Base-by-base conservation (phyloP, 2,329 filamentous ascomycete species). In the Apiospora marii region DNA sequence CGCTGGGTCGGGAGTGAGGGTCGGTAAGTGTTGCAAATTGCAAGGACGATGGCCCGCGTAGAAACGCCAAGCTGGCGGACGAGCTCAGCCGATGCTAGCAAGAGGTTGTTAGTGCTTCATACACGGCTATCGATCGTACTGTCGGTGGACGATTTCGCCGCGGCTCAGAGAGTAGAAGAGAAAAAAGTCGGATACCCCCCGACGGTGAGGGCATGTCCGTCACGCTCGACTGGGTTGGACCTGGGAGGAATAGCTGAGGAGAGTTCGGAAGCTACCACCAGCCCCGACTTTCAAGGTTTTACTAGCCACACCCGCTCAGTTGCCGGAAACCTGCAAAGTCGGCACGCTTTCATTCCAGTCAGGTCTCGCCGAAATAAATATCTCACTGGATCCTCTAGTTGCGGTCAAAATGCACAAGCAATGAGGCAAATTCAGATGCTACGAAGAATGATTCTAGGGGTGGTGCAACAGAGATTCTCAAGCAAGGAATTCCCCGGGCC, bases 201-300 rank as follows among this genome's bases (percentile, higher is more conserved):
- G 53, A 61, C 53, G 19, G 12, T 22, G 19, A 16, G 30, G 4
- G 53, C 53, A 61, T 37, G 16, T 37, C 37, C 7, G 53, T 19
- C 30, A 37, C 53, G 7, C 7, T 61, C 27, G 30, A 61, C 53
- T 24, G 22, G 58, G 58, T 41, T 64, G 34, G 19, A 10, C 58
- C 58, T 41, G 34, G 58, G 34, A 64, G 3, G 19, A 64, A 58
- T 8, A 64, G 58, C 58, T 64, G 58, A 64, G 19, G 10, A 10
- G n/a, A 37, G 58, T 34, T 22, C 10, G 10, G 19, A 41, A 64
- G 34, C 27, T 24, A 41, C 34, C 3, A 64, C 22, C 10, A 64
- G n/a, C 22, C 58, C 58, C 58, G 34, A 64, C 30, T n/a, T n/a
- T 64, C n/a, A 41, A 24, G 30, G 58, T 64, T 64, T 41, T 41